These are phyloP conservation scores for Penicillium paradoxum DNA, from an alignment of 495 filamentous ascomycete species.

Conservation along the genomic window DNA sequence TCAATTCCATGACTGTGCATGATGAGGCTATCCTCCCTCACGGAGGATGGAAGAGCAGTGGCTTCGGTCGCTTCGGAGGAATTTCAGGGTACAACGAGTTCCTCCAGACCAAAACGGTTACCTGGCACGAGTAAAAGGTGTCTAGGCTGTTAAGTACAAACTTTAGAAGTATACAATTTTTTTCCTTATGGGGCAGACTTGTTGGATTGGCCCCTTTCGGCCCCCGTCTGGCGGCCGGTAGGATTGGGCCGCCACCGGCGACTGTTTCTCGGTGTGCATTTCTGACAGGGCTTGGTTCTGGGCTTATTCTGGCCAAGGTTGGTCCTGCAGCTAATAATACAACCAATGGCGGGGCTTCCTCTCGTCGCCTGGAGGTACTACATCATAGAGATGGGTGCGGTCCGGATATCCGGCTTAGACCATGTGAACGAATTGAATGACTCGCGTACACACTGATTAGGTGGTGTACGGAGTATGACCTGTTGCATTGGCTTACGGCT, in stretches of 20 bases:
- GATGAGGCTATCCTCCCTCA: conserved; percentile 77
- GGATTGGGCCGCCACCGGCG: neutral
- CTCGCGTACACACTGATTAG: neutral
- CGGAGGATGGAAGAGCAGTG: conserved; percentile 81
- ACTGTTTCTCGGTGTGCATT: neutral
- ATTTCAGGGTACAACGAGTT: conserved; percentile 64
- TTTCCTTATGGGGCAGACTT: neutral
- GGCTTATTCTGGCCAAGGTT: neutral
- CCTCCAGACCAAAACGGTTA: conserved; percentile 78
- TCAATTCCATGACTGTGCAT: conserved; percentile 80
- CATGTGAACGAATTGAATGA: neutral
- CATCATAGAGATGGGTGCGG: neutral
- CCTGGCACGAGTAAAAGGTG: conserved; percentile 45
- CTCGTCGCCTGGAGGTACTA: neutral
- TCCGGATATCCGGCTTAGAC: neutral
- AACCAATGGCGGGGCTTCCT: neutral
- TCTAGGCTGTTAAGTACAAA: neutral
- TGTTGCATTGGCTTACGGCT: neutral
- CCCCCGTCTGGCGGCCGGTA: neutral
- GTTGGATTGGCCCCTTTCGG: neutral
- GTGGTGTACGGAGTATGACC: too few species aligned
- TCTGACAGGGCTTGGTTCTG: neutral
- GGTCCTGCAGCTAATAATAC: neutral
- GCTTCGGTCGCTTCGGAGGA: conserved; percentile 67
- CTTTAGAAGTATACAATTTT: neutral